phyloP scores from a whole-genome alignment of 164 flowering plant species.

The Magnolia sinica region DNA sequence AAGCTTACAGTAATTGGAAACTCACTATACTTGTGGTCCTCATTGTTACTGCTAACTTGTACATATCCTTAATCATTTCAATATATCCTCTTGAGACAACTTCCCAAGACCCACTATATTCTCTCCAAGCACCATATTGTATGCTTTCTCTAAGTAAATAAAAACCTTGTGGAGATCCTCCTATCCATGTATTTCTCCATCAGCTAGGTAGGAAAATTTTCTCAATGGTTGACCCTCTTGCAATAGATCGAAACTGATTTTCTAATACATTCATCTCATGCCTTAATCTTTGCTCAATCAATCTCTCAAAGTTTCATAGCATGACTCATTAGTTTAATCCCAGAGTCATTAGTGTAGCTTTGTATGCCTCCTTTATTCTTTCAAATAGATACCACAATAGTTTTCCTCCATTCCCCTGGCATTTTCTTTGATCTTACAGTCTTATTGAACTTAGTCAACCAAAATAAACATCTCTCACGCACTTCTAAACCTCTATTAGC shows the following conservation, averaged over 20 bases:
- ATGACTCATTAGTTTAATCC: background rate
- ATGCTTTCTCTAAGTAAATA: background rate
- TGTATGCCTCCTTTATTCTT: conserved; percentile 2
- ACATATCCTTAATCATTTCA: too few species aligned
- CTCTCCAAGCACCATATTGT: background rate
- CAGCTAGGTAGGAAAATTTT: background rate
- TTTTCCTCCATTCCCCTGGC: background rate
- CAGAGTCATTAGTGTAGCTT: background rate
- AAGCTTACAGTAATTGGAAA: too few species aligned
- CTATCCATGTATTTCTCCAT: background rate
- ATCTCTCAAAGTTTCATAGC: background rate
- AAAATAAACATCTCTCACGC: background rate
- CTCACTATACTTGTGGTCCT: too few species aligned
- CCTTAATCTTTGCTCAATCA: background rate
- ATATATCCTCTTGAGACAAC: too few species aligned
- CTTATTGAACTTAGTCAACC: background rate
- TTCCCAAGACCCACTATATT: too few species aligned
- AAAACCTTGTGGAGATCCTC: background rate
- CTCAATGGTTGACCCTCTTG: background rate
- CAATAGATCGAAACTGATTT: background rate
- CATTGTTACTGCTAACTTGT: too few species aligned
- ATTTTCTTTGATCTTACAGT: background rate
- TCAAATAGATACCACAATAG: background rate
- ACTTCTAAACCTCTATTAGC: background rate
- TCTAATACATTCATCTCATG: background rate